Evolutionary conservation across 176 grass and related monocot genomes (phyloP).

Genomic region (Cocos nucifera): DNA sequence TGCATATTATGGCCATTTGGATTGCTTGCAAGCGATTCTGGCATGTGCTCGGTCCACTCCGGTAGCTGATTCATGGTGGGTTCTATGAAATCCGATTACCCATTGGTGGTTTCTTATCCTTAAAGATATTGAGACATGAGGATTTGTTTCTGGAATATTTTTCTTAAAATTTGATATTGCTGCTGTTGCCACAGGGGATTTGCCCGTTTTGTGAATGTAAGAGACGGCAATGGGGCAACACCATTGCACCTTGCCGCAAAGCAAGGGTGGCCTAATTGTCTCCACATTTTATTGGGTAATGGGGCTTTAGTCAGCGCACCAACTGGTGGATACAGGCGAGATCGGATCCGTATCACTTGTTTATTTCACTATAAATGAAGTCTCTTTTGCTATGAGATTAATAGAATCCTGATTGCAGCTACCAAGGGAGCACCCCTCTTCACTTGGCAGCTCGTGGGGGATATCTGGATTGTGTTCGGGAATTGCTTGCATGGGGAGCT

Average conservation of each 20-base stretch:
- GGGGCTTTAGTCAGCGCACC: slow-evolving; percentile 43
- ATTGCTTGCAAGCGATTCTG: slow-evolving; percentile 13
- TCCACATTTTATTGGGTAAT: slow-evolving; percentile 43
- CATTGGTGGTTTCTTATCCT: no score
- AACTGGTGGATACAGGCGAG: slow-evolving; percentile 30
- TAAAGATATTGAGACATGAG: no score
- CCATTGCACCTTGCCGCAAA: slow-evolving; percentile 48
- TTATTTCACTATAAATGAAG: background rate
- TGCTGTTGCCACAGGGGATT: slow-evolving; percentile 1
- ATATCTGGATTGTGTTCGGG: slow-evolving; percentile 34
- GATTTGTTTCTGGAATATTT: no score
- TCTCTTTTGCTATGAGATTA: background rate
- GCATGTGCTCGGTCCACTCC: slow-evolving; percentile 4
- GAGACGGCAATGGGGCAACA: slow-evolving; percentile 28
- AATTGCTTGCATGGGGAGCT: slow-evolving; percentile 55
- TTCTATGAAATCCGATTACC: no score
- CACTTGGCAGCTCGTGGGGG: slow-evolving; percentile 53
- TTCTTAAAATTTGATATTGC: no score
- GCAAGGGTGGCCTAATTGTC: slow-evolving; percentile 28
- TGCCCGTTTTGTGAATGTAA: slow-evolving; percentile 16
- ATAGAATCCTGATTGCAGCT: slow-evolving; percentile 14
- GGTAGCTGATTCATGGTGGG: slow-evolving; percentile 14
- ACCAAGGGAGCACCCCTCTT: slow-evolving; percentile 42
- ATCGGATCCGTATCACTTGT: slow-evolving; percentile 5
- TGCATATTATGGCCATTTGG: slow-evolving; percentile 15